Evolutionary conservation across 805 yeast species (phyloP), one percentile per base, ranked within the genome.

Genomic region (fission yeast (Schizosaccharomyces pombe)): DNA sequence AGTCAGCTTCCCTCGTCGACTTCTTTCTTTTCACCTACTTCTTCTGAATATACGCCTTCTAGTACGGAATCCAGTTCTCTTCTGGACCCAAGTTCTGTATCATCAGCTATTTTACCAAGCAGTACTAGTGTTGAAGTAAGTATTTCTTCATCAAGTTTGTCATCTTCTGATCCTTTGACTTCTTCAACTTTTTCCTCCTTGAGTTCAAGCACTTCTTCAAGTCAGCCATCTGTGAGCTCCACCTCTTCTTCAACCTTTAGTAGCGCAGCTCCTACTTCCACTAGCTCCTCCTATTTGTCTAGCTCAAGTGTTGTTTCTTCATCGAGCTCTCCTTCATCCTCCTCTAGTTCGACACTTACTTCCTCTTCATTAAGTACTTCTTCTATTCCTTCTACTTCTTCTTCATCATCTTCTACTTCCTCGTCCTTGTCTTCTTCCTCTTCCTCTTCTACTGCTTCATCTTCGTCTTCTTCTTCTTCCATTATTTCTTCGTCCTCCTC

Each of bases 381-480:
- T n/a, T 43, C 28, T 1, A 26, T 19, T 22, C 3, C 30, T 2
- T 43, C 49, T 43, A 9, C 5, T 2, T 3, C 49, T 14, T 54
- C 58, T 19, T 39, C 53, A 26, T 55, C 59, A n/a, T 55, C 56
- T 24, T 55, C 56, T 16, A 22, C 56, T 16, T 55, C 55, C 26
- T 53, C 31, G 2, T 52, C 55, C 19, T n/a, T 56, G 49, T 55
- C 47, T 32, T 9, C 37, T 32, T 32, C 14, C 37, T 32, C 37
- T 32, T 9, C 37, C 14, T 32, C 37, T 32, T 32, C 37, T 32
- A 14, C 37, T 9, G 8, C 37, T 32, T 8, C 37, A 9, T 32
- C 37, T 32, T 14, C 37, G 12, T 32, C 14, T 14, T 9, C 37
- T 32, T 32, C 37, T 32, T 32, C 37, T 32, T 32, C 37, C 14